Evolutionary conservation across 2,329 filamentous ascomycete species (phyloP), one percentile per base, ranked within the genome.

Genomic region (Onygenales sp.): DNA sequence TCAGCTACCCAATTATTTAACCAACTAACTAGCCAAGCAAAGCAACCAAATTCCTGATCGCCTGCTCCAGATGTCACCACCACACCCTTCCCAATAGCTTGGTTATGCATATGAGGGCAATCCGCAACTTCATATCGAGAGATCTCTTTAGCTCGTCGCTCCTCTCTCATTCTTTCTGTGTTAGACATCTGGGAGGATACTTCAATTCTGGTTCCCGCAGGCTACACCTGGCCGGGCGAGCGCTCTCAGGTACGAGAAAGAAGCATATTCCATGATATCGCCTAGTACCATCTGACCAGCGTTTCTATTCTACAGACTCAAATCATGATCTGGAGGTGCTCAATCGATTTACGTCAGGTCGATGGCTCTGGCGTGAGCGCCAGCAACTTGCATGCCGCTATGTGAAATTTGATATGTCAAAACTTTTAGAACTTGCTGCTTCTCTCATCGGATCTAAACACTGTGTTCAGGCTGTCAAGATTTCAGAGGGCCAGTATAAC

Each of bases 341-440:
- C 36, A 47, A 54, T 55, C 54, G 52, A 2, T 61, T 59, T 43
- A 67, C 64, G 27, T 64, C 63, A 51, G 64, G 64, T 33, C 61
- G 67, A 47, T 70, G 67, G 65, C 59, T 70, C 21, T 66, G 64
- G 67, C 55, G 66, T 49, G 70, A 73, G 54, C 53, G 57, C 13
- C 53, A 58, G 39, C 64, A 68, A 53, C 58, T 68, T 45, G 61
- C 60, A 53, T 59, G 58, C 31, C 65, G 69, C 44, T 67, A 65
- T 56, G 56, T 60, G 35, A 53, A 53, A 10, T 71, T 72, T 51
- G 63, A 72, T 57, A 57, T 73, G 2, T 4, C 58, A 42, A 60
- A 57, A n/a, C 66, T 73, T 17, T 48, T 69, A 52, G 47, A 62
- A 52, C 52, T 69, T 43, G 68, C 69, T 48, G 63, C 64, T 47